phyloP scores from a whole-genome alignment of 805 yeast genomes.

The Saccharomycopsis fermentans region DNA sequence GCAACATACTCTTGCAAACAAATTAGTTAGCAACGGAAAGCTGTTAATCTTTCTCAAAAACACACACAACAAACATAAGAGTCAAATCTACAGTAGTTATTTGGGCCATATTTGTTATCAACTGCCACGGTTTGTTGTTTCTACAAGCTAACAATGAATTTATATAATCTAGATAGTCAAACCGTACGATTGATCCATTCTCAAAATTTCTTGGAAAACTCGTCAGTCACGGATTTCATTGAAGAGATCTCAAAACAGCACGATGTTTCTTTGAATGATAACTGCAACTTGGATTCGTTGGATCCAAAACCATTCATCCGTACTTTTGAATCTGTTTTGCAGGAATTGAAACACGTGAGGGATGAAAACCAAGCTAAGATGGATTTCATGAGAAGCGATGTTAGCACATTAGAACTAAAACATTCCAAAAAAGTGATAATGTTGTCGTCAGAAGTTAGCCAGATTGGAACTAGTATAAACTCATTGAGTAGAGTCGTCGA shows the following conservation, averaged over 20 bases:
- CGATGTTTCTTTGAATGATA: conserved; percentile 29
- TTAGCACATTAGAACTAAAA: conserved; percentile 47
- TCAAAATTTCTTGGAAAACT: conserved; percentile 32
- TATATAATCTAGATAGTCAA: conserved; percentile 14
- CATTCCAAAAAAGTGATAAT: conserved; percentile 60
- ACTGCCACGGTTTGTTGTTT: too few species aligned
- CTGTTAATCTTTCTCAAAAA: too few species aligned
- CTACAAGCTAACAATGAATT: conserved; percentile 18
- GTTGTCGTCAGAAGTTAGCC: conserved; percentile 38
- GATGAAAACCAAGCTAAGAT: conserved; percentile 46
- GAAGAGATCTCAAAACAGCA: conserved; percentile 70
- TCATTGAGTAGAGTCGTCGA: conserved; percentile 43
- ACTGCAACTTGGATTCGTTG: conserved; percentile 26
- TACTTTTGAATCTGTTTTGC: conserved; percentile 78
- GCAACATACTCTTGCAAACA: too few species aligned
- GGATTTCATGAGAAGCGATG: conserved; percentile 43
- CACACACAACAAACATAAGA: too few species aligned
- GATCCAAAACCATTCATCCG: conserved; percentile 94
- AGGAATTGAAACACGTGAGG: conserved; percentile 54
- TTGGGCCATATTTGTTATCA: too few species aligned
- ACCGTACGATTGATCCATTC: conserved; percentile 15
- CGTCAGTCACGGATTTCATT: conserved; percentile 69
- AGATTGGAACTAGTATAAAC: conserved; percentile 38
- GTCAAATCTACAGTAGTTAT: too few species aligned
- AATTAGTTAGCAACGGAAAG: too few species aligned